Conservation (phyloP, 352 stramenopile species). For the Globisporangium nodosum region DNA sequence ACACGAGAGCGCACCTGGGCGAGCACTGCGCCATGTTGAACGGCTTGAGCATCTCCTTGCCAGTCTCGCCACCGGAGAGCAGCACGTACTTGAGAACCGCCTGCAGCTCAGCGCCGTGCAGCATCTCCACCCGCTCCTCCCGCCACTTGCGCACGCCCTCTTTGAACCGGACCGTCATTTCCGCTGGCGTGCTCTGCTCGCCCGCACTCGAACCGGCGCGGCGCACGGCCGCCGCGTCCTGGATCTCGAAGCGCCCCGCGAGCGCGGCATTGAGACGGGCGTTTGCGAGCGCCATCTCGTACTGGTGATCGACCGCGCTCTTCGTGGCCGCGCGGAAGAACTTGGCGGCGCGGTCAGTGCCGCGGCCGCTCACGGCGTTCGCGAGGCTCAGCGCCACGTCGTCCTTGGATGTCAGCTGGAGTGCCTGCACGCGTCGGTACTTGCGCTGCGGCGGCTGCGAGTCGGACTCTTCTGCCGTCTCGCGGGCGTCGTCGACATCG, state of each 20-base stretch:
- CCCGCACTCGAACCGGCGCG: slow-evolving; percentile 10
- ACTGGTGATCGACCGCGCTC: slow-evolving; percentile 75
- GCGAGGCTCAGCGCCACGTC: slow-evolving; percentile 62
- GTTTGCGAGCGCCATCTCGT: slow-evolving; percentile 68
- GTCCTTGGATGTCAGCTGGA: slow-evolving; percentile 75
- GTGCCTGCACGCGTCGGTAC: slow-evolving; percentile 39
- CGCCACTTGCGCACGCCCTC: slow-evolving; percentile 77
- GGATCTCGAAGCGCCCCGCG: slow-evolving; percentile 49
- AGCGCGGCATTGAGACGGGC: slow-evolving; percentile 70
- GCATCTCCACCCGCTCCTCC: slow-evolving; percentile 63
- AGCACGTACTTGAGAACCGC: slow-evolving; percentile 82
- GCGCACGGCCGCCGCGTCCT: slow-evolving; percentile 23
- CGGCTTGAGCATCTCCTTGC: slow-evolving; percentile 84
- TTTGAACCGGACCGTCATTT: slow-evolving; percentile 74
- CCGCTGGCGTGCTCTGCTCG: slow-evolving; percentile 9
- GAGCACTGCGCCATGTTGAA: slow-evolving; percentile 89
- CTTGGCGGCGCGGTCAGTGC: slow-evolving; percentile 52
- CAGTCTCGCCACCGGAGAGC: slow-evolving; percentile 70
- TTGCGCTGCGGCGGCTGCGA: slow-evolving; percentile 19
- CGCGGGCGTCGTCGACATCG: neutral
- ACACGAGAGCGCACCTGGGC: slow-evolving; percentile 29
- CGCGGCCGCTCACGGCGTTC: slow-evolving; percentile 53
- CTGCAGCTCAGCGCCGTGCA: slow-evolving; percentile 62
- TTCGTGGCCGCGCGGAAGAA: slow-evolving; percentile 79
- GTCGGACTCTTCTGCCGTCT: slow-evolving; percentile 1